Evolutionary conservation across 306 rosid species (phyloP).

Genomic region (Gastrolobium villosum): DNA sequence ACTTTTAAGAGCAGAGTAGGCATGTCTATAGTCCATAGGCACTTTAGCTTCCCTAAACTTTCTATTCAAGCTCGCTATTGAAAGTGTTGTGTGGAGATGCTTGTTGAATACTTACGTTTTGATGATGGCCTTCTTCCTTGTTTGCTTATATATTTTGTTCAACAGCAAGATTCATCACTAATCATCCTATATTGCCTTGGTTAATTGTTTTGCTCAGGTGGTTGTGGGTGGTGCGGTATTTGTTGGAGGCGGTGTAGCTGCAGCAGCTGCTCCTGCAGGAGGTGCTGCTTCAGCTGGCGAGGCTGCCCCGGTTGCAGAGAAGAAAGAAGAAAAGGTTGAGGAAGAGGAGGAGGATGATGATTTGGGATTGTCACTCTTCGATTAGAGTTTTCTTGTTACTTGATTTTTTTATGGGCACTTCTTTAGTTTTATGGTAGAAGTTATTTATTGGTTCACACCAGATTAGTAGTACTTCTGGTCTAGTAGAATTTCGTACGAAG

Average conservation of each 20-base stretch:
- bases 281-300: constrained; percentile 62
- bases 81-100: not conserved
- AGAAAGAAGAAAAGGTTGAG: constrained; percentile 65
- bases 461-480: constrained; percentile 7
- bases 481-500: constrained; percentile 22
- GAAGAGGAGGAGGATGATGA: constrained; percentile 87
- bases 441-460: constrained; percentile 43
- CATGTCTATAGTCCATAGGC: not conserved
- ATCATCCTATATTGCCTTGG: not conserved
- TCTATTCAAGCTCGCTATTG: not conserved
- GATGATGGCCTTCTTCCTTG: not conserved
- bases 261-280: constrained; percentile 57
- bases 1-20: not conserved
- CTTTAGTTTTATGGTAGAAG: constrained; percentile 3
- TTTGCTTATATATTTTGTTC: not conserved
- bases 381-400: constrained; percentile 52
- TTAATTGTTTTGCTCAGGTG: constrained; percentile 53
- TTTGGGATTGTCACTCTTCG: constrained; percentile 78
- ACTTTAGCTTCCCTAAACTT: not conserved
- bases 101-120: not conserved
- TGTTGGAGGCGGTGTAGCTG: constrained; percentile 61
- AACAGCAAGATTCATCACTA: not conserved
- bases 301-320: constrained; percentile 53
- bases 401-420: not conserved
- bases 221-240: constrained; percentile 69